phyloP scores from a whole-genome alignment of 345 rosid genomes.

The Trapa incisa region DNA sequence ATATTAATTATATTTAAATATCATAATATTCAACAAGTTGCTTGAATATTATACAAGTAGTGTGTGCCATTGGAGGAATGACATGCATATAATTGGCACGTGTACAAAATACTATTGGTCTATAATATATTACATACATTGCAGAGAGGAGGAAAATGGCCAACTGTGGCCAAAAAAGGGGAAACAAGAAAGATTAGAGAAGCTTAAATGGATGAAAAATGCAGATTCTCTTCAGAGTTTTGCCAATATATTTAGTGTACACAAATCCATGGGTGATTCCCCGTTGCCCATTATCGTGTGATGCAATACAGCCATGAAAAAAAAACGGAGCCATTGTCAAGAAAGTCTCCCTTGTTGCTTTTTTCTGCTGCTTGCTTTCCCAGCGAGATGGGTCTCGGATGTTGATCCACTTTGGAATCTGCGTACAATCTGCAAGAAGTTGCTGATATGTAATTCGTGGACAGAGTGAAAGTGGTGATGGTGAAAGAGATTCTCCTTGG shows the following conservation, averaged over 20 bases:
- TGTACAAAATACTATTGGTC: neutral
- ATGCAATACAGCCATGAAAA: constrained; percentile 3
- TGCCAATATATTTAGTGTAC: constrained; percentile 2
- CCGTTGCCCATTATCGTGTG: neutral
- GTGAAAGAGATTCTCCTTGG: neutral
- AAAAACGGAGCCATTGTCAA: neutral
- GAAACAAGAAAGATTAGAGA: neutral
- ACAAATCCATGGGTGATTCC: constrained; percentile 3
- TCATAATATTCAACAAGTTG: too few species aligned
- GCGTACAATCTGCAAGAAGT: neutral
- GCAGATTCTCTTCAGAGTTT: too few species aligned
- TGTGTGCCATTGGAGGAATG: neutral
- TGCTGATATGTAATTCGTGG: neutral
- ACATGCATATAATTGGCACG: neutral
- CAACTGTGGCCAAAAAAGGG: neutral
- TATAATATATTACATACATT: neutral
- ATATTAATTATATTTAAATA: too few species aligned
- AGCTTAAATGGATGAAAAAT: neutral
- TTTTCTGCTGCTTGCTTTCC: neutral
- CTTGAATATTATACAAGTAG: too few species aligned
- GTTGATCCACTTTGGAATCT: neutral
- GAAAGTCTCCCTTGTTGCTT: neutral
- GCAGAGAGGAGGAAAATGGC: neutral
- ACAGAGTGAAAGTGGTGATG: neutral
- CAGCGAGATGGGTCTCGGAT: neutral